Evolutionary conservation across 169 alveolate species (phyloP).

Genomic region (Eimeria praecox): DNA sequence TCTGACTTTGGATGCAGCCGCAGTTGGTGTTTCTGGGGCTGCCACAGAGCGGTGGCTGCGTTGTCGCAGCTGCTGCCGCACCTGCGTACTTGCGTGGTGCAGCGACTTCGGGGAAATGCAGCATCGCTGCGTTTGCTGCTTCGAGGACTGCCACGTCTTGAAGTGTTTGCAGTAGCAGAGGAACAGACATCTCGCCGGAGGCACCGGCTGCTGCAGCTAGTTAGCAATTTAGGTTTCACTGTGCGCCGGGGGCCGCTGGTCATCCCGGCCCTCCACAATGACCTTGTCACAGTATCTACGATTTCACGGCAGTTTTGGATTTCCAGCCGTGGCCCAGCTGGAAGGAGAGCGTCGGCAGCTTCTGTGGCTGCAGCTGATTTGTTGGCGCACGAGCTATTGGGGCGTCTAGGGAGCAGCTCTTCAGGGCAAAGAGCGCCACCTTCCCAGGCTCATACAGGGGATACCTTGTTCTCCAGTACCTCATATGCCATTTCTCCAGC

Average conservation of each 20-base stretch:
- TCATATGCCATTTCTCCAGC: not conserved
- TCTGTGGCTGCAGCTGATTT: slow-evolving; percentile 68
- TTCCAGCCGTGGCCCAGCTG: slow-evolving; percentile 47
- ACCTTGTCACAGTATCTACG: slow-evolving; percentile 46
- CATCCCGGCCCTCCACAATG: slow-evolving; percentile 68
- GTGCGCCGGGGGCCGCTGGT: slow-evolving; percentile 71
- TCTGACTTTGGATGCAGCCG: slow-evolving; percentile 71
- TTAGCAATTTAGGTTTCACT: slow-evolving; percentile 47
- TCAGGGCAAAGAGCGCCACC: slow-evolving; percentile 4
- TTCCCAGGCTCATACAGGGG: slow-evolving; percentile 24
- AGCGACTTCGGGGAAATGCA: slow-evolving; percentile 70
- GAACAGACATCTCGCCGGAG: slow-evolving; percentile 40
- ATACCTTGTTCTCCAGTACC: not conserved
- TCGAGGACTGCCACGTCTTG: slow-evolving; percentile 73
- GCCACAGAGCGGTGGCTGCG: slow-evolving; percentile 79
- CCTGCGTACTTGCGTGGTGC: slow-evolving; percentile 74
- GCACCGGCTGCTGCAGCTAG: slow-evolving; percentile 62
- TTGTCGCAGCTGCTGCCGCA: slow-evolving; percentile 76
- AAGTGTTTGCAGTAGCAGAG: slow-evolving; percentile 65
- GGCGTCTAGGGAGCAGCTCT: not conserved
- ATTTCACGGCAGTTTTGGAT: slow-evolving; percentile 58
- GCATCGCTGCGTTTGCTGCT: slow-evolving; percentile 65
- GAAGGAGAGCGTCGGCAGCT: slow-evolving; percentile 46
- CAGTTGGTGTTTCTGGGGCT: slow-evolving; percentile 66
- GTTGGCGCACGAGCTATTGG: slow-evolving; percentile 13